phyloP scores from a whole-genome alignment of 2,329 filamentous ascomycete genomes.

The Phaeosphaeriaceae sp. region DNA sequence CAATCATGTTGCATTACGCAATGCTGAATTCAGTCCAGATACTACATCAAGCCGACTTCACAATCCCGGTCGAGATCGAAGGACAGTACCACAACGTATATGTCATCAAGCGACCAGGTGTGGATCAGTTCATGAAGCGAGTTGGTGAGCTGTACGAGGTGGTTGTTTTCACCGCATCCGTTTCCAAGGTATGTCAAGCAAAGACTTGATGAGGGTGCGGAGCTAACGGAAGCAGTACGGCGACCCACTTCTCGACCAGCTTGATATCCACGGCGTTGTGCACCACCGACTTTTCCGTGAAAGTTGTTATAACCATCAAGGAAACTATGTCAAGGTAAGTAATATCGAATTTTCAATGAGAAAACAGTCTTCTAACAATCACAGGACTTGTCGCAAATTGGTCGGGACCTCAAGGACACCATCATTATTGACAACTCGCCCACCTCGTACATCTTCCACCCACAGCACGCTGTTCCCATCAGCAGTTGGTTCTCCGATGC shows the following conservation, averaged over 20 bases:
- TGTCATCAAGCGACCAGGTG: conserved; percentile 98
- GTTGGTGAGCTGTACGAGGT: conserved; percentile 98
- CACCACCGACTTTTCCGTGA: conserved; percentile 96
- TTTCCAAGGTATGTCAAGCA: conserved; percentile 77
- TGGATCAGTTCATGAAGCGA: conserved; percentile 98
- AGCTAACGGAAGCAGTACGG: conserved; percentile 72
- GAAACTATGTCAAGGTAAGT: conserved; percentile 90
- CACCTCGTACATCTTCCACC: conserved; percentile 99
- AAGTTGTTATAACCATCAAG: conserved; percentile 99
- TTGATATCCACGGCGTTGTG: conserved; percentile 96
- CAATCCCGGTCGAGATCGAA: conserved; percentile 98
- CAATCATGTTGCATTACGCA: neutral
- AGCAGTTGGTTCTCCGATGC: conserved; percentile 99
- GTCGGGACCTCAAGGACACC: conserved; percentile 92
- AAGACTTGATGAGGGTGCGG: neutral
- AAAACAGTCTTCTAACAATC: neutral
- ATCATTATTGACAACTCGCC: conserved; percentile 99
- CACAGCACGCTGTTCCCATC: conserved; percentile 97
- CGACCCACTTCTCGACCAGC: conserved; percentile 91
- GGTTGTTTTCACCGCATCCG: conserved; percentile 97
- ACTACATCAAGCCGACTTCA: conserved; percentile 97
- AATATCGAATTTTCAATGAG: neutral
- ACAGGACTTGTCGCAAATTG: conserved; percentile 91
- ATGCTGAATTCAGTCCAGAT: conserved; percentile 68
- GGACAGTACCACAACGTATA: conserved; percentile 99